Evolutionary conservation across 1,284 basidiomycete genomes (phyloP), one percentile per base, ranked within the genome.

Genomic region (Ceratobasidium sp.): DNA sequence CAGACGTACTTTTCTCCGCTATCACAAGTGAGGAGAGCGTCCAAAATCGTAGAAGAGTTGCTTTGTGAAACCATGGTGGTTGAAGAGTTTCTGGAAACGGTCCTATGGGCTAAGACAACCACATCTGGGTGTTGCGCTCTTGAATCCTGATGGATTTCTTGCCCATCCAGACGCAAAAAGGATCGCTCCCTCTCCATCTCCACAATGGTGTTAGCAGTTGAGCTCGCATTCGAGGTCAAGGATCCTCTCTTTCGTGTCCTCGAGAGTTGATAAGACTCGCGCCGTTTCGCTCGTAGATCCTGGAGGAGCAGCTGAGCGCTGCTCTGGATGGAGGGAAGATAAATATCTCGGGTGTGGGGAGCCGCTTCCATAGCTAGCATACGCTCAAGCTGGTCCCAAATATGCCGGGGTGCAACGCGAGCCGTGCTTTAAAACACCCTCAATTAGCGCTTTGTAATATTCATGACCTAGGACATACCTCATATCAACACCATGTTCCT

Each of bases 241-340:
- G 54, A 56, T 14, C 34, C 29, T 16, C 54, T 24, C 22, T 56
- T 56, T 9, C 54, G 54, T 14, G 54, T 24, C 29, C 54, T 56
- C 54, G 54, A 56, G 22, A 31, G 59, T 29, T 62, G 59, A 24
- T 62, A 62, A 29, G 37, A 46, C 59, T 62, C 59, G 16, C 59
- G 59, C 16, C 59, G 59, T 62, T 62, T 62, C 14, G 59, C 41
- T 41, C 41, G 59, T 13, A 62, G 37, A n/a, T 62, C 59, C n/a
- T 62, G 59, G 43, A 62, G 37, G 39, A 62, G 59, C 19, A 41
- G 34, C n/a, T 41, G 37, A n/a, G 34, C 41, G 24, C 29, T 37
- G 59, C 41, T 62, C 43, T 29, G 59, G 19, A 62, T 62, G 24
- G 41, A 41, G 11, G 59, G 59, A 5, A 62, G 39, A 16, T 62